Percentiles rank a stretch among this genome's conserved stretches.
Conservation (phyloP, 2,329 filamentous ascomycete genomes). For the Reticulascus tulasneorum region DNA sequence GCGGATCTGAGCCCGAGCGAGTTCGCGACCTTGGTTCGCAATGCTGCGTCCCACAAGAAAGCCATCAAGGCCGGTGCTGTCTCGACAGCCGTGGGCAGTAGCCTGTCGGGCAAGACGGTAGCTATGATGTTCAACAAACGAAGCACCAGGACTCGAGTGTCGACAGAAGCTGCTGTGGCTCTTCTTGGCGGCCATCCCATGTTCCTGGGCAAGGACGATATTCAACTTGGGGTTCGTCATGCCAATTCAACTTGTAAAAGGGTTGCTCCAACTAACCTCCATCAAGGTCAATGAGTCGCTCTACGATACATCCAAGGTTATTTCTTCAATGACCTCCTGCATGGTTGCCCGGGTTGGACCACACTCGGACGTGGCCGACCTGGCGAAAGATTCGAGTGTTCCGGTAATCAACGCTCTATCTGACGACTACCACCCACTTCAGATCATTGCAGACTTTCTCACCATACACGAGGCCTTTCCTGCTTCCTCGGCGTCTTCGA, state of each 20-base stretch:
- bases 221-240: constrained; percentile 76
- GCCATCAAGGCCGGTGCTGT: constrained; percentile 67
- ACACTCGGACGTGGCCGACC: constrained; percentile 68
- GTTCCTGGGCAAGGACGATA: constrained; percentile 94
- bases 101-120: constrained; percentile 72
- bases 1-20: constrained; percentile 77
- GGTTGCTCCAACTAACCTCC: constrained; percentile 4
- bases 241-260: not conserved
- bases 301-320: constrained; percentile 86
- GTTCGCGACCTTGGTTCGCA: constrained; percentile 75
- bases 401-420: constrained; percentile 86
- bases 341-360: constrained; percentile 76
- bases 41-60: constrained; percentile 73
- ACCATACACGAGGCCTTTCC: constrained; percentile 80
- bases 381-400: constrained; percentile 70
- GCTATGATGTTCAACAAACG: constrained; percentile 98
- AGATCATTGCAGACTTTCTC: constrained; percentile 90
- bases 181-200: constrained; percentile 88
- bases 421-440: constrained; percentile 87
- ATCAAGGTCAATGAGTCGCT: constrained; percentile 81
- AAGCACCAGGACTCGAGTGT: constrained; percentile 88
- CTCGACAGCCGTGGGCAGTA: constrained; percentile 54
- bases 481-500: constrained; percentile 29
- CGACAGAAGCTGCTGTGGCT: constrained; percentile 86
- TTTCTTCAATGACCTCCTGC: constrained; percentile 88